phyloP scores from a whole-genome alignment of 2,329 filamentous ascomycete genomes.

The Arachnomyces sp. region DNA sequence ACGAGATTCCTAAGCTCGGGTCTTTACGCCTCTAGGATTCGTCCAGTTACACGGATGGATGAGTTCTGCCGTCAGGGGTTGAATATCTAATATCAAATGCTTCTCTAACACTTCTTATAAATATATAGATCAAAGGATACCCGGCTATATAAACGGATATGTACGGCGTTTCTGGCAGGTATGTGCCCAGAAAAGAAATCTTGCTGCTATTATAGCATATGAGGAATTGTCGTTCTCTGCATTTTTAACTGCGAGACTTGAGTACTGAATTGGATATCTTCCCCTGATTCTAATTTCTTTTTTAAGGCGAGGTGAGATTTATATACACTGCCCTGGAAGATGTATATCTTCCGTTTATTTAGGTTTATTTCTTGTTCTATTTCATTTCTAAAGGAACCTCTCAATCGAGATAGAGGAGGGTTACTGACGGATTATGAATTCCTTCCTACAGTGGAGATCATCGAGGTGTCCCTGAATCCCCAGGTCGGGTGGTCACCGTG shows the following conservation, averaged over 20 bases:
- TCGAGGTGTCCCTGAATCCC: constrained; percentile 76
- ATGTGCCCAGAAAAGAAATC: constrained; percentile 27
- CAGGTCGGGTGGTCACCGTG: constrained; percentile 86
- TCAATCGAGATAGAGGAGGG: constrained; percentile 6
- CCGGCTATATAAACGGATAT: constrained; percentile 87
- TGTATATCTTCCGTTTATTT: background rate
- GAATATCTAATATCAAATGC: too few relatives aligned
- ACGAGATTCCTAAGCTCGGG: too few relatives aligned
- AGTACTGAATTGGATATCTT: background rate
- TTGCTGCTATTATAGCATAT: constrained; percentile 4
- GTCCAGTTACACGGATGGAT: background rate
- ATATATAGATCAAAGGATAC: constrained; percentile 65
- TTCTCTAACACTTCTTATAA: background rate
- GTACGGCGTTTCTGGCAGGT: constrained; percentile 98
- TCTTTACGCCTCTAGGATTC: constrained; percentile 1
- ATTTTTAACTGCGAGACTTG: constrained; percentile 15
- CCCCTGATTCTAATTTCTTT: background rate
- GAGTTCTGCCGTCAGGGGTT: background rate
- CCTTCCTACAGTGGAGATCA: constrained; percentile 67
- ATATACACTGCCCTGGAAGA: background rate
- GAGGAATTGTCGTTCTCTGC: constrained; percentile 6
- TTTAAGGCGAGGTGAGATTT: background rate
- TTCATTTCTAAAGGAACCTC: constrained; percentile 7
- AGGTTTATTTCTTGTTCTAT: background rate
- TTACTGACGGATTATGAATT: constrained; percentile 1